Percentiles rank a stretch among this genome's conserved stretches.
phyloP scores from a whole-genome alignment of 139 green algal species.

The Chlamydomonas schloesseri region DNA sequence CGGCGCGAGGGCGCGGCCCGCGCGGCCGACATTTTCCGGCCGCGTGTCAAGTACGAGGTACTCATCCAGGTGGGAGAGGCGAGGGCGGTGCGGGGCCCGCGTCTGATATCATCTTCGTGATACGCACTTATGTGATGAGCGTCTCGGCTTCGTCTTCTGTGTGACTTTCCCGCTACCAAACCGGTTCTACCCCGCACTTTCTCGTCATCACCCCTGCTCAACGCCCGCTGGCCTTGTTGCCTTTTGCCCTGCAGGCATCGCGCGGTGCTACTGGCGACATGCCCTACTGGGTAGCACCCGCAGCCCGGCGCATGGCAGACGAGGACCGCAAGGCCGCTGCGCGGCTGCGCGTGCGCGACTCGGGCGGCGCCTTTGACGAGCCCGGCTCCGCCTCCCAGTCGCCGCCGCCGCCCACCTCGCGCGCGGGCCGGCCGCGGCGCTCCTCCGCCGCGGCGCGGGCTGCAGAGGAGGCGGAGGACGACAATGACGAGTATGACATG shows the following conservation, averaged over 20 bases:
- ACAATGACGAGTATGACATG: neutral
- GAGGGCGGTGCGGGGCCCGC: no score
- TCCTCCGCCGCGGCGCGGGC: neutral
- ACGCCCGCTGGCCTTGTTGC: no score
- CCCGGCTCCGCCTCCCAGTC: neutral
- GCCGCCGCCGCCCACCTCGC: neutral
- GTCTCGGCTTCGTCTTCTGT: no score
- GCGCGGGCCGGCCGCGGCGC: neutral
- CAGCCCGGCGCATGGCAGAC: constrained; percentile 4
- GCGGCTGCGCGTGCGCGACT: neutral
- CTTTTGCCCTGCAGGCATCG: neutral
- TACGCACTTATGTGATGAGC: no score
- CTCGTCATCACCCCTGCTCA: no score
- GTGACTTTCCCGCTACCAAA: no score
- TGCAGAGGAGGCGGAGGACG: neutral
- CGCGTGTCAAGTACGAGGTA: neutral
- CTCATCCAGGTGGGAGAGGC: constrained; percentile 18
- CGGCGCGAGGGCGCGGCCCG: neutral
- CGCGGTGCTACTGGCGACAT: constrained; percentile 15
- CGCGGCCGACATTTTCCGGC: neutral
- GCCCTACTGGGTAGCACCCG: neutral
- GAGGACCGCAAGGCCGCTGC: neutral
- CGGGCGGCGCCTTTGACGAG: neutral
- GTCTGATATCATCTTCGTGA: no score
- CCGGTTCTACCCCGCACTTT: no score